Evolutionary conservation across 2,329 filamentous ascomycete species (phyloP).

Genomic region (Thelonectria olida): DNA sequence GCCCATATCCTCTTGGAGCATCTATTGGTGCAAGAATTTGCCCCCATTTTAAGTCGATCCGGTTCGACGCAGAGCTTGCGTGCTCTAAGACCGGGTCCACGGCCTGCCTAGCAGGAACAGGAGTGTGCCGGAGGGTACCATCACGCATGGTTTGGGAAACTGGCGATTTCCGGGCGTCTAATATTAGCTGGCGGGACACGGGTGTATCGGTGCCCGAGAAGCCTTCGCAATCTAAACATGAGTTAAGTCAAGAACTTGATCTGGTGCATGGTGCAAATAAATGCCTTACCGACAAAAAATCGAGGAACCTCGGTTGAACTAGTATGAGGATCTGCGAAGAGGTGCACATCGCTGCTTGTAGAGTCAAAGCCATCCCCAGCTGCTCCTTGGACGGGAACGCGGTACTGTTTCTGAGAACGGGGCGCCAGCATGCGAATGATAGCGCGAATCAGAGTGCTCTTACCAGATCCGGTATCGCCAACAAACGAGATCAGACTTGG

Average conservation of each 20-base stretch:
- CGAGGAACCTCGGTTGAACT: constrained; percentile 1
- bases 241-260: no score
- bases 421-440: constrained; percentile 19
- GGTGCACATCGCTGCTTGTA: constrained; percentile 25
- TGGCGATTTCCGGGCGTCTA: not conserved
- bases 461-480: constrained; percentile 23
- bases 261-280: no score
- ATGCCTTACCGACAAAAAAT: constrained; percentile 17
- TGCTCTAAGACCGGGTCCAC: no score
- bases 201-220: constrained; percentile 7
- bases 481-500: constrained; percentile 27
- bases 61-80: no score
- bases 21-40: not conserved
- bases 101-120: no score
- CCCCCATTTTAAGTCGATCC: not conserved
- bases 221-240: constrained; percentile 19
- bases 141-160: not conserved
- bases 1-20: not conserved
- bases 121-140: not conserved
- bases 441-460: constrained; percentile 23
- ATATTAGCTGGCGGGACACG: not conserved
- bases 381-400: constrained; percentile 16
- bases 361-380: constrained; percentile 3
- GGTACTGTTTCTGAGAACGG: not conserved
- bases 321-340: constrained; percentile 19